Evolutionary conservation across 2,329 filamentous ascomycete species (phyloP).

Genomic region (Botryotinia narcissicola): DNA sequence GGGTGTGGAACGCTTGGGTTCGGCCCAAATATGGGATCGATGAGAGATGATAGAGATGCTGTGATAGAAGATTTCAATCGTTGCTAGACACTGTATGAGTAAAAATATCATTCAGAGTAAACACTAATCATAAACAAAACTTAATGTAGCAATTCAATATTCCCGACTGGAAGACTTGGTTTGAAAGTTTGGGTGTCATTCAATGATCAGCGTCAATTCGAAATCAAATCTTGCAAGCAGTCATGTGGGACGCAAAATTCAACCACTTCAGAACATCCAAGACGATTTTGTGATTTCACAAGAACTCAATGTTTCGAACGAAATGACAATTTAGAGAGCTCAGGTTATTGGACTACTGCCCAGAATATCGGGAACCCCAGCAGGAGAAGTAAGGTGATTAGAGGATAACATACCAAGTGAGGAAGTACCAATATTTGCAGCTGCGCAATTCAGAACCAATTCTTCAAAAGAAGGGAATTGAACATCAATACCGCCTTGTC

Average conservation of each 20-base stretch:
- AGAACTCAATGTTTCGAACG: not conserved
- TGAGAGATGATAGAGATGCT: constrained; percentile 62
- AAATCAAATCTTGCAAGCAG: not conserved
- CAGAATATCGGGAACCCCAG: not conserved
- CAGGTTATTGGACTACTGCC: not conserved
- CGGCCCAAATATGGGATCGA: constrained; percentile 39
- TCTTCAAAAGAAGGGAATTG: constrained; percentile 38
- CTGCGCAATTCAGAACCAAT: constrained; percentile 28
- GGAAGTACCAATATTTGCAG: constrained; percentile 25
- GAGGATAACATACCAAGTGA: constrained; percentile 23
- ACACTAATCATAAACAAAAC: not conserved
- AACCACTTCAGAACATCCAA: not conserved
- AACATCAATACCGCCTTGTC: constrained; percentile 25
- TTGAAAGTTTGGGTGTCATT: not conserved
- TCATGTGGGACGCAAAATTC: not conserved
- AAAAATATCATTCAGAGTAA: not conserved
- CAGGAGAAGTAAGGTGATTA: not conserved
- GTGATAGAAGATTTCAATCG: constrained; percentile 62
- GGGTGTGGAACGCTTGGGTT: constrained; percentile 27
- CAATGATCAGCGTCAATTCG: not conserved
- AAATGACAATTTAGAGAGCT: not conserved
- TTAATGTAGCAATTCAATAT: not conserved
- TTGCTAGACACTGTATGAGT: constrained; percentile 44
- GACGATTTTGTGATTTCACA: not conserved
- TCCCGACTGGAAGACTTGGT: not conserved